Conservation (phyloP, 2,329 filamentous ascomycete genomes). For the Hypoxylon sp. region DNA sequence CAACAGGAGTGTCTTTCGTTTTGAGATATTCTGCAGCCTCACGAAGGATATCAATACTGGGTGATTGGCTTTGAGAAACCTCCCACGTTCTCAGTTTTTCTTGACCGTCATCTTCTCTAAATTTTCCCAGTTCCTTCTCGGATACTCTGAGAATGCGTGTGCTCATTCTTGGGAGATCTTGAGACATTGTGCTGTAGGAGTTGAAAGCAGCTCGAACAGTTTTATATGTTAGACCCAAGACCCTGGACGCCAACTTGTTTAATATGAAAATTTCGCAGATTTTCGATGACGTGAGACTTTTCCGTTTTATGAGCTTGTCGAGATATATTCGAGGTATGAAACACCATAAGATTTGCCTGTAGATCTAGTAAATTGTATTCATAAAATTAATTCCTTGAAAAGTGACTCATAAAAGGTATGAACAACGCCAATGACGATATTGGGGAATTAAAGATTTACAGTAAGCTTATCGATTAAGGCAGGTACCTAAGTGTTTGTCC, state of each 20-base stretch:
- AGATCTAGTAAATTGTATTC: neutral
- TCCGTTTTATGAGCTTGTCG: no score
- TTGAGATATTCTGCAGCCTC: constrained; percentile 77
- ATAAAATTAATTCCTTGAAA: constrained; percentile 11
- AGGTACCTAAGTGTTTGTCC: neutral
- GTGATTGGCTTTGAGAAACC: constrained; percentile 44
- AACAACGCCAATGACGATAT: constrained; percentile 32
- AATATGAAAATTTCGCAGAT: constrained; percentile 11
- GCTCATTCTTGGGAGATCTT: constrained; percentile 47
- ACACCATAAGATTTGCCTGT: neutral
- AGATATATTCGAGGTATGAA: neutral
- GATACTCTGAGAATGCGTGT: constrained; percentile 50
- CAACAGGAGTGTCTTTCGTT: constrained; percentile 81
- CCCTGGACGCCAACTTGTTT: constrained; percentile 51
- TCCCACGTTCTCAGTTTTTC: constrained; percentile 51
- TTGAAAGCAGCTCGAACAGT: constrained; percentile 50
- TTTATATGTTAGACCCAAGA: constrained; percentile 35
- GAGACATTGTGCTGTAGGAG: constrained; percentile 53
- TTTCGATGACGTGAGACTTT: neutral
- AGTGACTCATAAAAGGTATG: constrained; percentile 43
- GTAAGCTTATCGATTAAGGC: constrained; percentile 42
- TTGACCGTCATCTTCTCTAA: constrained; percentile 45
- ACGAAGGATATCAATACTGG: constrained; percentile 61
- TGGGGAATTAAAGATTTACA: constrained; percentile 19
- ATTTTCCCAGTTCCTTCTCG: constrained; percentile 48